Percentiles rank a stretch among this genome's conserved stretches.
Evolutionary conservation across 116 monocot species (phyloP).

Genomic region (Thalassia testudinum): DNA sequence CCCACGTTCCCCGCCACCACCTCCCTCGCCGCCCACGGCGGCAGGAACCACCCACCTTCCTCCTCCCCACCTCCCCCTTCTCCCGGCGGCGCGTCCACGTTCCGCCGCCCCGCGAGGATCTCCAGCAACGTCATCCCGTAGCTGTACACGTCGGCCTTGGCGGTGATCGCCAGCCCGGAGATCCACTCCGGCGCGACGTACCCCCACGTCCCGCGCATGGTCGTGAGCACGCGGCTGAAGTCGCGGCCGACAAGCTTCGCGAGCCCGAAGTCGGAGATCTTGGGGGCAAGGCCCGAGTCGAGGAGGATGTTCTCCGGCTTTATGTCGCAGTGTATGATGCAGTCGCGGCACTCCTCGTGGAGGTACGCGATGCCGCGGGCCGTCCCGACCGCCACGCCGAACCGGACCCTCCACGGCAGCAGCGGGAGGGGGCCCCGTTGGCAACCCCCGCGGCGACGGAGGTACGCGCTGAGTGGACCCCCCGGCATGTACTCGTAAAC

Average conservation of each 20-base stretch:
- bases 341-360: conserved; percentile 52
- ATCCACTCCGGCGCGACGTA: conserved; percentile 77
- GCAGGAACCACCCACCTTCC: conserved; percentile 18
- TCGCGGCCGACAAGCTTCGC: conserved; percentile 28
- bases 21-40: conserved; percentile 37
- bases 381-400: conserved; percentile 27
- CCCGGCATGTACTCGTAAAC: conserved; percentile 53
- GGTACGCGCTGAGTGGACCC: conserved; percentile 43
- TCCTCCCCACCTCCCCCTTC: not conserved
- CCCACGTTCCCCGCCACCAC: conserved; percentile 24
- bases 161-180: conserved; percentile 34
- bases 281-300: conserved; percentile 1
- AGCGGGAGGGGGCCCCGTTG: not conserved
- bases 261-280: conserved; percentile 3
- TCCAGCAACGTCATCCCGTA: conserved; percentile 60
- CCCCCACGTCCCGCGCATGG: conserved; percentile 25
- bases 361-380: conserved; percentile 43
- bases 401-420: conserved; percentile 18
- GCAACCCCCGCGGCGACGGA: conserved; percentile 7
- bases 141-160: conserved; percentile 67
- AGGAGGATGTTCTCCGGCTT: conserved; percentile 75
- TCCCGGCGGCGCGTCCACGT: conserved; percentile 17
- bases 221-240: conserved; percentile 22
- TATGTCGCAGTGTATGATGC: conserved; percentile 65
- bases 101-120: conserved; percentile 35